These are phyloP conservation scores for Trichosporon faecale DNA, from an alignment of 1,284 basidiomycete genomes.

Conservation along the genomic window DNA sequence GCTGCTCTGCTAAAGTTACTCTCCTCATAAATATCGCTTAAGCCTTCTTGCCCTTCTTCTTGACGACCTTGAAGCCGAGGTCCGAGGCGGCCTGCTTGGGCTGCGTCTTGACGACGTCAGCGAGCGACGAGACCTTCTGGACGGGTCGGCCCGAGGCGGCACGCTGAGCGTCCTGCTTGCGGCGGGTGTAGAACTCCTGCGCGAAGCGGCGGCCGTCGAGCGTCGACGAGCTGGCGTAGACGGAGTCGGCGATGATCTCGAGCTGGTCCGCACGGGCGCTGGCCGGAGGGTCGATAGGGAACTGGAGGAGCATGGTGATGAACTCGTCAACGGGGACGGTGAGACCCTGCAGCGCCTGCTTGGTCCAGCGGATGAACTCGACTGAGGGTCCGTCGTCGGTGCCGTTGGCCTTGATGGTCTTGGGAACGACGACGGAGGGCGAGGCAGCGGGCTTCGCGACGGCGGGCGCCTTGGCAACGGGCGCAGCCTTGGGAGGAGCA, in stretches of 20 bases:
- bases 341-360: constrained; percentile 74
- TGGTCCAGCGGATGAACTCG: constrained; percentile 91
- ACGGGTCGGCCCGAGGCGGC: constrained; percentile 17
- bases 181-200: constrained; percentile 78
- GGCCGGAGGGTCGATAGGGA: constrained; percentile 81
- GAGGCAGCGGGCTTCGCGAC: constrained; percentile 19
- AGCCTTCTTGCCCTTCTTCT: constrained; percentile 61
- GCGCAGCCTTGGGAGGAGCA: constrained; percentile 47
- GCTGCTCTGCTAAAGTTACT: background rate
- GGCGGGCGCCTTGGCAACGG: constrained; percentile 23
- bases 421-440: constrained; percentile 20
- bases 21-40: background rate
- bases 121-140: constrained; percentile 31
- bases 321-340: constrained; percentile 72
- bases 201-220: constrained; percentile 93
- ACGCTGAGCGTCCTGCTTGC: constrained; percentile 68
- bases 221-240: constrained; percentile 90
- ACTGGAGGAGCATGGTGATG: constrained; percentile 82
- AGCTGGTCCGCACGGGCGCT: constrained; percentile 58
- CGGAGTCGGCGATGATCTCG: constrained; percentile 86
- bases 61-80: constrained; percentile 85
- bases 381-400: constrained; percentile 65
- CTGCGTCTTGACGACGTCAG: constrained; percentile 73
- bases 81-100: constrained; percentile 72
- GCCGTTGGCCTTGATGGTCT: constrained; percentile 27